A percentile compares a stretch with the other conserved stretches of the same genome.
Conservation (phyloP, 768 basidiomycete species). For the Suillus plorans region DNA sequence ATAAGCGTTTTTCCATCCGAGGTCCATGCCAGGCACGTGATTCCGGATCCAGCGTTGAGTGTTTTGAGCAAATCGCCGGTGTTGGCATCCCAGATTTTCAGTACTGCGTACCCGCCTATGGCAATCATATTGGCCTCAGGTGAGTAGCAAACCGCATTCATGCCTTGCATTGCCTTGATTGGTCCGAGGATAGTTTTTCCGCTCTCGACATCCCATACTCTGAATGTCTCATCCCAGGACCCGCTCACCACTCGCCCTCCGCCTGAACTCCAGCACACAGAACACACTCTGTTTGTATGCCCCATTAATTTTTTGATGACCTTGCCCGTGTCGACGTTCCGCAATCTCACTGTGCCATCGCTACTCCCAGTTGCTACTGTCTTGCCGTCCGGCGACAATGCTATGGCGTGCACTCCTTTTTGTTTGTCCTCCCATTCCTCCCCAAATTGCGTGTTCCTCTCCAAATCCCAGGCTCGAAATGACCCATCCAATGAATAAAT, state of each 20-base stretch:
- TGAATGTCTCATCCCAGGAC: background rate
- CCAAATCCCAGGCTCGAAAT: background rate
- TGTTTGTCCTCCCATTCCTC: background rate
- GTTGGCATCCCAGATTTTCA: background rate
- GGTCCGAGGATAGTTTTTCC: background rate
- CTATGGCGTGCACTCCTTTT: background rate
- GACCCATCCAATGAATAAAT: background rate
- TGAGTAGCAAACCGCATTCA: background rate
- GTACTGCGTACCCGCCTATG: background rate
- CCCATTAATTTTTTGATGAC: background rate
- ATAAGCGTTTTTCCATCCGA: background rate
- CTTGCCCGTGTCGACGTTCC: background rate
- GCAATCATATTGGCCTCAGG: background rate
- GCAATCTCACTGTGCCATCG: background rate
- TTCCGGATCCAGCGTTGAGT: background rate
- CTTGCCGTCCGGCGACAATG: background rate
- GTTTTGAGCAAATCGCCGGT: background rate
- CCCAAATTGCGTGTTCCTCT: background rate
- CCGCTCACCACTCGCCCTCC: background rate
- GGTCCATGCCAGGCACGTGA: background rate
- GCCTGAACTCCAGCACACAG: background rate
- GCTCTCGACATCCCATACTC: background rate
- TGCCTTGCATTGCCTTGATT: background rate
- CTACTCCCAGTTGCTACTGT: background rate
- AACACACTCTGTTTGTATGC: background rate